Conservation (phyloP, 73 alveolate genomes). For the Symbiodinium pilosum region DNA sequence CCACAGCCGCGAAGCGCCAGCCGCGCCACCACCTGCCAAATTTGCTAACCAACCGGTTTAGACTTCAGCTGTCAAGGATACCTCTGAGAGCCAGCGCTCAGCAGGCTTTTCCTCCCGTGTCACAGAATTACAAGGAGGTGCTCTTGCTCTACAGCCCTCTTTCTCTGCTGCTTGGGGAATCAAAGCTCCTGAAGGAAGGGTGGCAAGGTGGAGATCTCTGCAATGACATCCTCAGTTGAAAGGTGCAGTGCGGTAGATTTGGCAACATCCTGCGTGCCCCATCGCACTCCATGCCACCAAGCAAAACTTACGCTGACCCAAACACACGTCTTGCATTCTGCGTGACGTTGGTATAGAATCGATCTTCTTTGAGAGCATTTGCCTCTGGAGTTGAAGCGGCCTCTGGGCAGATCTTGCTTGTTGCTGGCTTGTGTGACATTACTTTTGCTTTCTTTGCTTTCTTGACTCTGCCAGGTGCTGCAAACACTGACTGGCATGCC, state of each 20-base stretch:
- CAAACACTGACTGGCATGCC: too few relatives aligned
- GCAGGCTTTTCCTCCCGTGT: background rate
- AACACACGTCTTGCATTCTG: background rate
- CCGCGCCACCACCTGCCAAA: conserved; percentile 6
- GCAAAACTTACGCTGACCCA: too few relatives aligned
- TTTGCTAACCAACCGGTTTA: background rate
- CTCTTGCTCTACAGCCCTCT: too few relatives aligned
- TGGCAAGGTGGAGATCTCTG: conserved; percentile 22
- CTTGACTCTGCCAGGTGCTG: too few relatives aligned
- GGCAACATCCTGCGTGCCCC: too few relatives aligned
- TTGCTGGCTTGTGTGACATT: too few relatives aligned
- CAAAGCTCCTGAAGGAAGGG: background rate
- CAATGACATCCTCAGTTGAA: conserved; percentile 45
- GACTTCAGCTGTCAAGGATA: background rate
- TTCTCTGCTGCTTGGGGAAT: background rate
- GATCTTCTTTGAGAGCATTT: conserved; percentile 44
- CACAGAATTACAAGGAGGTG: background rate
- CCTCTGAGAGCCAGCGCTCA: background rate
- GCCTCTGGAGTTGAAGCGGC: background rate
- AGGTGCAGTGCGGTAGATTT: too few relatives aligned
- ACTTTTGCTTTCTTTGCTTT: too few relatives aligned
- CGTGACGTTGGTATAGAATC: conserved; percentile 41
- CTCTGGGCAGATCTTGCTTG: too few relatives aligned
- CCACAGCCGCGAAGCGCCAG: conserved; percentile 66
- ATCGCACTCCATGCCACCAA: too few relatives aligned